Evolutionary conservation across 2,329 filamentous ascomycete species (phyloP).

Genomic region (Calonectria pseudoturangicola): DNA sequence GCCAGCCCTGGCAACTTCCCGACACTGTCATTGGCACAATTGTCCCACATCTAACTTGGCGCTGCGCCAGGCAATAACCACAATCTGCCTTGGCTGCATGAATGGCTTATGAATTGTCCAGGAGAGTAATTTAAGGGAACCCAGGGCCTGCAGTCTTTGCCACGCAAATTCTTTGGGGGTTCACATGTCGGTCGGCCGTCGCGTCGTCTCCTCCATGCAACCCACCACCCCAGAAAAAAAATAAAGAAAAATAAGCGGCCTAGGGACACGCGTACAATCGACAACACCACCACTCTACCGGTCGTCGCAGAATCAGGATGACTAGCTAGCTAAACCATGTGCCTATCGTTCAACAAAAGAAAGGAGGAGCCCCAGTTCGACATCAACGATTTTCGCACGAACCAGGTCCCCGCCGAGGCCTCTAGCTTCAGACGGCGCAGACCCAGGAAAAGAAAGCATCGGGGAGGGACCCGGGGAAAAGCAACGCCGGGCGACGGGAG

Average conservation of each 20-base stretch:
- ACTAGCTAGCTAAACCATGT: not conserved
- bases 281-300: not conserved
- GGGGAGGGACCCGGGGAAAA: not conserved
- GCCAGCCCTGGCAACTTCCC: not conserved
- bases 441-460: slow-evolving; percentile 20
- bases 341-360: not conserved
- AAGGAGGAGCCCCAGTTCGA: slow-evolving; percentile 22
- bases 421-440: slow-evolving; percentile 29
- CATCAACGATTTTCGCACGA: not conserved
- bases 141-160: not conserved
- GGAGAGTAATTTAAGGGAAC: not conserved
- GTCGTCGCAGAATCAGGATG: not conserved
- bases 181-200: not conserved
- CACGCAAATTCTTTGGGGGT: not conserved
- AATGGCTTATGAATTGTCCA: not conserved
- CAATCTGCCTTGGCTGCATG: not conserved
- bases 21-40: not conserved
- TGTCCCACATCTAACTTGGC: not conserved
- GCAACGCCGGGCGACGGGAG: not conserved
- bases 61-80: not conserved
- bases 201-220: no score
- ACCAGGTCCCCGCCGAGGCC: not conserved
- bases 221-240: no score
- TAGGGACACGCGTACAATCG: not conserved
- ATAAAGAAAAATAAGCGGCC: not conserved